Evolutionary conservation across 768 basidiomycete genomes (phyloP).

Genomic region (Neoboletus subvelutipes): DNA sequence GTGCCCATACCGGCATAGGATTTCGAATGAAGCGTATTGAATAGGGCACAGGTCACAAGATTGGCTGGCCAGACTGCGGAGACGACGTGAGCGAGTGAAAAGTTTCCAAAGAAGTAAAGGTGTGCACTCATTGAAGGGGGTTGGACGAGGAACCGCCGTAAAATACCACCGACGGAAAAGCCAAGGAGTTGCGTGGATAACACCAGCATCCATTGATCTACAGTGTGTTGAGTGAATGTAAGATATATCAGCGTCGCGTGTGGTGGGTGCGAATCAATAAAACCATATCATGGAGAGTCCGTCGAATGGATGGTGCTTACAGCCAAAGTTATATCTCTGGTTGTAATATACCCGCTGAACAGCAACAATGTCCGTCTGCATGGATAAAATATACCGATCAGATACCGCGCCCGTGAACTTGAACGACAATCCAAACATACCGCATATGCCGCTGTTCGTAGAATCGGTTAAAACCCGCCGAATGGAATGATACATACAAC

Average conservation of each 20-base stretch:
- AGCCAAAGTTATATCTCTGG: conserved; percentile 52
- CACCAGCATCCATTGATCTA: conserved; percentile 60
- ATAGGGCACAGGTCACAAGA: conserved; percentile 66
- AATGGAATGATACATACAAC: conserved; percentile 4
- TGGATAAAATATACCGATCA: background rate
- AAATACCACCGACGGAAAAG: conserved; percentile 58
- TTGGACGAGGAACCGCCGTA: conserved; percentile 60
- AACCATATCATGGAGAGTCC: no score
- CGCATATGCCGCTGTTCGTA: conserved; percentile 46
- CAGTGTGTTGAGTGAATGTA: background rate
- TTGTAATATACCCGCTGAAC: conserved; percentile 72
- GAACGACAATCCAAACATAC: conserved; percentile 10
- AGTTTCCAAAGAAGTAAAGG: background rate
- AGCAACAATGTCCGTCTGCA: conserved; percentile 64
- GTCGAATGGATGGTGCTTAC: conserved; percentile 26
- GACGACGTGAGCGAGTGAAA: conserved; percentile 27
- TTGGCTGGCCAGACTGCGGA: conserved; percentile 71
- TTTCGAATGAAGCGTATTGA: conserved; percentile 71
- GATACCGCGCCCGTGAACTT: conserved; percentile 13
- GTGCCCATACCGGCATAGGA: conserved; percentile 43
- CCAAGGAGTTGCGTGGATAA: conserved; percentile 75
- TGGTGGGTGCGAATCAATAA: background rate
- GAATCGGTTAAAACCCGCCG: background rate
- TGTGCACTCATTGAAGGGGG: conserved; percentile 63
- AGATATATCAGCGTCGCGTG: background rate